Evolutionary conservation across 2,329 filamentous ascomycete genomes (phyloP), one percentile per base, ranked within the genome.

Genomic region (Paecilomyces formosus): DNA sequence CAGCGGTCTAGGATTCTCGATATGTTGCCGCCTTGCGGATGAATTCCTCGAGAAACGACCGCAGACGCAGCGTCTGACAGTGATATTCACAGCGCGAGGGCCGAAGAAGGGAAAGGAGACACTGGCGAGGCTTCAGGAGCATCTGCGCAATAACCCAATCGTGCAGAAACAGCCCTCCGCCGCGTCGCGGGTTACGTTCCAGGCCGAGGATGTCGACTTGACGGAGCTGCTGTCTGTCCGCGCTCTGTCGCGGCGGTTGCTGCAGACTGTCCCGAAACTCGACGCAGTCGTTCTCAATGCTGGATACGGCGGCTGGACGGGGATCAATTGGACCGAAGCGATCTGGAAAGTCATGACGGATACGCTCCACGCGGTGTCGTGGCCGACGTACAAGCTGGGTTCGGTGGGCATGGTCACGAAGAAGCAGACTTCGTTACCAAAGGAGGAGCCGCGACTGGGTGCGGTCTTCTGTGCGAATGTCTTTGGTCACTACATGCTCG

Each of bases 401-500:
- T 73, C 79, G 13, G 69, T 80, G 2, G 87, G 87, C 24, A 76
- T 79, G 59, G 59, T 82, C 0, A 78, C 83, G n/a, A 76, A 78
- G 60, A 73, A 76, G 8, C 81, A 92, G 69, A 76, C 82, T 13
- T 69, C 73, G 9, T 57, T 57, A 7, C 58, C 62, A 3, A 56
- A 59, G 2, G 65, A 76, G 15, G 83, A 86, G 59, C 86, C 88
- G 0, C 76, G 79, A 4, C 77, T 99, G 0, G 92, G 91, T 2
- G 82, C 90, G 64, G 85, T 96, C 18, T 99, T 97, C 72, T 88
- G 88, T 71, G 88, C 93, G 55, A 97, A 97, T 70, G 83, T 96
- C 30, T 97, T 99, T 70, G 94, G 94, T 0, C 94, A 99, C 76
- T 97, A 99, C 72, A 77, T 97, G 68, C 85, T 99, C 24, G 85